Conservation (phyloP, 2,329 filamentous ascomycete genomes). For the Microdochium paspali region DNA sequence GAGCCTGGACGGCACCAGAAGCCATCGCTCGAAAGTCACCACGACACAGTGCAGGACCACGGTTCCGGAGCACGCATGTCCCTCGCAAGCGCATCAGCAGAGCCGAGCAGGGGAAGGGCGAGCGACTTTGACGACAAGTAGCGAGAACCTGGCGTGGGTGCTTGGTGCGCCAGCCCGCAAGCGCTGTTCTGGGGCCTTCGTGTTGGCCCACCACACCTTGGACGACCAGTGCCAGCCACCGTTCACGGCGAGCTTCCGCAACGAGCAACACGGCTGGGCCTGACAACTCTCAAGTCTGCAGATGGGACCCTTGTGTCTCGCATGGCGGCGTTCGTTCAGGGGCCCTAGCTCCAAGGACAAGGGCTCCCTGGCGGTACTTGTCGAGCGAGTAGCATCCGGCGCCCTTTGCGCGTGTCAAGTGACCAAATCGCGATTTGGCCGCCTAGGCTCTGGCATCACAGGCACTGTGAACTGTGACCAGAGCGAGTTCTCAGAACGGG, state of each 20-base stretch:
- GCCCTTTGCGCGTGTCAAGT: not conserved
- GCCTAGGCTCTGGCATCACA: not conserved
- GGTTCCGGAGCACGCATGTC: not conserved
- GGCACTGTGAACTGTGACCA: not conserved
- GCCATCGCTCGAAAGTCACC: not conserved
- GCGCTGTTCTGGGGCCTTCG: not conserved
- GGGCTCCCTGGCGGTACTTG: not conserved
- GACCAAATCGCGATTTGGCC: not conserved
- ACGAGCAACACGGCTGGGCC: not conserved
- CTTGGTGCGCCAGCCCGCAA: not conserved
- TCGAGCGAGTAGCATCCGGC: not conserved
- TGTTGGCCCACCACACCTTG: not conserved
- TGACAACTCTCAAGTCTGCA: not conserved
- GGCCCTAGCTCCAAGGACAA: not conserved
- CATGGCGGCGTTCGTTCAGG: not conserved
- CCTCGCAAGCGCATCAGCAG: not conserved
- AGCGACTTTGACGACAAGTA: not conserved
- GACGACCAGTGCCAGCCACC: not conserved
- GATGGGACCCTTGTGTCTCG: not conserved
- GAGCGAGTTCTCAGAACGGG: not conserved
- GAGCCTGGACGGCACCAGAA: no score
- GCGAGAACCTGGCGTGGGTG: not conserved
- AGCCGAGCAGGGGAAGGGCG: not conserved
- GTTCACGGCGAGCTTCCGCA: not conserved
- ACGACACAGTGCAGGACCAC: not conserved